These are phyloP conservation scores for Stipa capillata DNA, from an alignment of 176 grass and related monocot species.

Conservation along the genomic window DNA sequence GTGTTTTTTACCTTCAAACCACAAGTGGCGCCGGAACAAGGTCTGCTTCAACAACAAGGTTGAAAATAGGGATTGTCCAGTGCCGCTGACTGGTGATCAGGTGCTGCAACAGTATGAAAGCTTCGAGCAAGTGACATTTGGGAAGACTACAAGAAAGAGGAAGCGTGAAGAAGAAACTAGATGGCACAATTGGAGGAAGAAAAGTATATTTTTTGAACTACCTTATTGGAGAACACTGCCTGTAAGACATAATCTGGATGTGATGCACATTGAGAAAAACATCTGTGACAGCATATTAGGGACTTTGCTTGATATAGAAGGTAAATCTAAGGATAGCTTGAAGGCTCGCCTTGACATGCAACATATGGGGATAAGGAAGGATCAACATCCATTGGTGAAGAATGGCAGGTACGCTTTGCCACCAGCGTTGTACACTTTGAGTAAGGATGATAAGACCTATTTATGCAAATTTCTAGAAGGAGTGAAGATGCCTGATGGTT, in stretches of 20 bases:
- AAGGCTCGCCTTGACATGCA: not conserved
- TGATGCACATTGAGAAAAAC: not conserved
- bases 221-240: not conserved
- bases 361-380: not conserved
- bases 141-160: too few relatives aligned
- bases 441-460: not conserved
- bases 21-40: not conserved
- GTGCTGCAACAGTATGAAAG: not conserved
- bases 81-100: not conserved
- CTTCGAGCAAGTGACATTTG: too few relatives aligned
- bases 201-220: not conserved
- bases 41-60: not conserved
- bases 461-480: not conserved
- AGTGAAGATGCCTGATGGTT: conserved; percentile 3
- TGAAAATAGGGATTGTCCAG: not conserved
- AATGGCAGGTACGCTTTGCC: not conserved
- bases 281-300: not conserved
- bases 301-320: not conserved
- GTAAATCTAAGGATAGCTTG: not conserved
- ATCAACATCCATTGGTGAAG: not conserved
- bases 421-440: too few relatives aligned
- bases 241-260: not conserved
- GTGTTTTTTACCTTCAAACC: not conserved
- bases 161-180: too few relatives aligned
- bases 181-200: too few relatives aligned